Evolutionary conservation across 2,329 filamentous ascomycete genomes (phyloP).

Genomic region (Aspergillus sp.): DNA sequence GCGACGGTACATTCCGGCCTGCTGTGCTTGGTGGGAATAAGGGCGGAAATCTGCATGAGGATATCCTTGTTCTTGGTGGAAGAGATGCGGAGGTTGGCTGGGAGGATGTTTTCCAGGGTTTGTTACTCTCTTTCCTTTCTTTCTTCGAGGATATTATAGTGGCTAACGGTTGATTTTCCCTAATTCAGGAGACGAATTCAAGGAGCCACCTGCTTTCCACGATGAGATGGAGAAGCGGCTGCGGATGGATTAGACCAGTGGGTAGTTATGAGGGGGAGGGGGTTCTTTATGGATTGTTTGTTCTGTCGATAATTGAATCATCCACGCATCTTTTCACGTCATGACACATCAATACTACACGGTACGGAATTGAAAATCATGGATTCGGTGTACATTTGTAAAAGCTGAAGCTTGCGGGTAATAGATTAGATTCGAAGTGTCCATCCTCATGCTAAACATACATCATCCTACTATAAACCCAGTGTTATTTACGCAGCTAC

Average conservation of each 20-base stretch:
- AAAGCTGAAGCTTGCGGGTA: neutral
- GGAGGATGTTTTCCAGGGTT: constrained; percentile 89
- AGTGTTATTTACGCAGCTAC: neutral
- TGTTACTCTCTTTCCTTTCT: constrained; percentile 26
- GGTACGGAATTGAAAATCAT: neutral
- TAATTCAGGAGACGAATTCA: constrained; percentile 63
- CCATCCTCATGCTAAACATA: neutral
- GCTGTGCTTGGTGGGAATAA: constrained; percentile 62
- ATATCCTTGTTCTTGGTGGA: constrained; percentile 70
- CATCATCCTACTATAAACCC: neutral
- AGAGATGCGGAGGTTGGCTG: constrained; percentile 76
- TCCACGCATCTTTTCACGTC: neutral
- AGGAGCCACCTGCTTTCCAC: constrained; percentile 71
- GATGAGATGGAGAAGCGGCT: constrained; percentile 93
- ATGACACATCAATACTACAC: constrained; percentile 1
- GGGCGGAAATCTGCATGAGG: constrained; percentile 73
- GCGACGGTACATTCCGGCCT: constrained; percentile 73
- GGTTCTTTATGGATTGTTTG: neutral
- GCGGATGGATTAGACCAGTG: constrained; percentile 61
- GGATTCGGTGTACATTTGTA: neutral
- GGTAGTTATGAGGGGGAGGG: neutral
- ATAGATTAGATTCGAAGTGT: neutral
- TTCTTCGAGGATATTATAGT: neutral
- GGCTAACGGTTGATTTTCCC: constrained; percentile 4
- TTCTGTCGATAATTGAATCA: neutral